Evolutionary conservation across 2,329 filamentous ascomycete genomes (phyloP).

Genomic region (Chaetomium olivaceum): DNA sequence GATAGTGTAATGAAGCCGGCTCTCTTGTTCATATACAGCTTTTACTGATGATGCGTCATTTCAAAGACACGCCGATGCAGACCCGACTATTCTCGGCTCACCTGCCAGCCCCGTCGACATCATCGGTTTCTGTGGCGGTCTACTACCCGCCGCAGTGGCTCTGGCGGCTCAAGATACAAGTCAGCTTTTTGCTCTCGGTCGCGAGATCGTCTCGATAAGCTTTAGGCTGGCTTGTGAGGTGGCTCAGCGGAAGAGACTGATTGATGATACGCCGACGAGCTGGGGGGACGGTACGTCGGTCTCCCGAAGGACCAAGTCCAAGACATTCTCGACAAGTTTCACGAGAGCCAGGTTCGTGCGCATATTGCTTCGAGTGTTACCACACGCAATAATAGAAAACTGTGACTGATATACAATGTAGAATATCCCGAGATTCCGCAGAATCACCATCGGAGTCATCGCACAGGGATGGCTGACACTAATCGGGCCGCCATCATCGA

Average conservation of each 20-base stretch:
- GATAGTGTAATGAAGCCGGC: neutral
- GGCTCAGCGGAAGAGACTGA: neutral
- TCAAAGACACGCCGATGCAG: slow-evolving; percentile 3
- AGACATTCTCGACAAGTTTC: slow-evolving; percentile 2
- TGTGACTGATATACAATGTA: neutral
- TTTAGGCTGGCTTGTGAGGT: slow-evolving; percentile 4
- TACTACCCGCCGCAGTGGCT: neutral
- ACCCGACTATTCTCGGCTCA: neutral
- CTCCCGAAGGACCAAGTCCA: neutral
- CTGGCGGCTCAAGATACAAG: slow-evolving; percentile 1
- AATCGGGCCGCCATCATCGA: neutral
- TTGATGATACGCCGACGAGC: neutral
- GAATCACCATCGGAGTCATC: neutral
- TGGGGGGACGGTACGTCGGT: slow-evolving; percentile 1
- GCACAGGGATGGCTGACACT: slow-evolving; percentile 1
- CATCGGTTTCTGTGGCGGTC: slow-evolving; percentile 6
- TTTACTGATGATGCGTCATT: neutral
- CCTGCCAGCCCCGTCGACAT: neutral
- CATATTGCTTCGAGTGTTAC: neutral
- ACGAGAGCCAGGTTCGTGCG: neutral
- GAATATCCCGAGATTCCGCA: neutral
- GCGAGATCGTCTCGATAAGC: slow-evolving; percentile 5
- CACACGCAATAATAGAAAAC: neutral
- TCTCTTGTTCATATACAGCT: neutral
- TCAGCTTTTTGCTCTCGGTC: slow-evolving; percentile 1